Percentiles rank a stretch among this genome's conserved stretches.
phyloP scores from a whole-genome alignment of 139 green algal species.

The Tetraselmis chui region DNA sequence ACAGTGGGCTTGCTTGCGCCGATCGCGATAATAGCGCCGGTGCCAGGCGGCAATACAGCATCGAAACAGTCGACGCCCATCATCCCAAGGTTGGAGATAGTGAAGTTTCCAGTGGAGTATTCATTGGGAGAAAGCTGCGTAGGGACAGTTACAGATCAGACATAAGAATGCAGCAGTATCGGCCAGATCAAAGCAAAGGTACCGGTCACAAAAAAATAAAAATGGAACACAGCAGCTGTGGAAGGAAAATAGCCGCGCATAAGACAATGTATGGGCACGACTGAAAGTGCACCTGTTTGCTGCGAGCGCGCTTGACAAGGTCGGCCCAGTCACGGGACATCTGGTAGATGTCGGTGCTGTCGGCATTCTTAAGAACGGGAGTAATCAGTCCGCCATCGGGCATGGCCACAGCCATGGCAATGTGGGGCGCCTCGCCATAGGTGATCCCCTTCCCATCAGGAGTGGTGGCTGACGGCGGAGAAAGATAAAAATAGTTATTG shows the following conservation, averaged over 20 bases:
- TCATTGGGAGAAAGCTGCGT: conserved; percentile 48
- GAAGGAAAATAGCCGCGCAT: too few species aligned
- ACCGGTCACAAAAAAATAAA: too few species aligned
- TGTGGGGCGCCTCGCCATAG: conserved; percentile 91
- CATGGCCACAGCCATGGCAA: conserved; percentile 93
- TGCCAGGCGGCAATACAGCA: conserved; percentile 89
- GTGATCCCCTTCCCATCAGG: conserved; percentile 78
- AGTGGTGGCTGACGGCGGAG: conserved; percentile 56
- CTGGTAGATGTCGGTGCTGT: conserved; percentile 92
- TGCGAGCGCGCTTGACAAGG: conserved; percentile 85
- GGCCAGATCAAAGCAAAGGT: not conserved
- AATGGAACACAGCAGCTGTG: not conserved
- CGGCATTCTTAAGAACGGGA: conserved; percentile 89
- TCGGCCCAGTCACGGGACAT: conserved; percentile 73
- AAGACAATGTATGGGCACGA: too few species aligned
- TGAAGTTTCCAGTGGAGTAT: conserved; percentile 91
- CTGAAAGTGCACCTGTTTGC: conserved; percentile 87
- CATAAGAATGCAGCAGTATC: not conserved
- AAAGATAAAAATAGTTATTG: too few species aligned
- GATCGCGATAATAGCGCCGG: conserved; percentile 87
- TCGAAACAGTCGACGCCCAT: conserved; percentile 94
- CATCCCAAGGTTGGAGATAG: conserved; percentile 98
- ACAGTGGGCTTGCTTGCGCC: conserved; percentile 84
- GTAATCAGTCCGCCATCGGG: conserved; percentile 95
- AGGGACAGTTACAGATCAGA: too few species aligned